phyloP scores from a whole-genome alignment of 2,329 filamentous ascomycete genomes.

The Exophiala spinifera region DNA sequence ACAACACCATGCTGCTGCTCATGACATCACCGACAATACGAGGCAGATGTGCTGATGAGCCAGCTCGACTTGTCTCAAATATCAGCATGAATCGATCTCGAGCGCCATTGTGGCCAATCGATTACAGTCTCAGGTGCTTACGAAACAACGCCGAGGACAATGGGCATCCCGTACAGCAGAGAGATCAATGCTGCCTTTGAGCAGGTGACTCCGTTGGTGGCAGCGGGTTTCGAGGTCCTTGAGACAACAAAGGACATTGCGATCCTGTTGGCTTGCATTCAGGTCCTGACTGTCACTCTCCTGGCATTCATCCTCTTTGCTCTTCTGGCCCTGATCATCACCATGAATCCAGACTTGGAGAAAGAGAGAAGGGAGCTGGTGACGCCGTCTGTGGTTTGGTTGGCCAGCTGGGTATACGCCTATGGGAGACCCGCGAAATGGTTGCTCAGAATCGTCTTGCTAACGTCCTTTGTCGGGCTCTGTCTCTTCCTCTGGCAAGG shows the following conservation, averaged over 20 bases:
- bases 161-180: conserved; percentile 54
- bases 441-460: conserved; percentile 65
- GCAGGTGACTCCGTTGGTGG: conserved; percentile 53
- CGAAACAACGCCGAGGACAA: background rate
- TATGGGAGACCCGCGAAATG: conserved; percentile 57
- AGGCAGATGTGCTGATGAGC: background rate
- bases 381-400: conserved; percentile 41
- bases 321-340: conserved; percentile 42
- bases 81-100: background rate
- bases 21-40: background rate
- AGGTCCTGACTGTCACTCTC: conserved; percentile 45
- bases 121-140: too few relatives aligned
- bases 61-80: background rate
- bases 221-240: conserved; percentile 48
- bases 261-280: conserved; percentile 47
- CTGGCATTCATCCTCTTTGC: conserved; percentile 40
- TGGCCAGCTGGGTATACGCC: conserved; percentile 27
- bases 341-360: conserved; percentile 49
- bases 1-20: background rate
- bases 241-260: conserved; percentile 51
- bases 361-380: conserved; percentile 41
- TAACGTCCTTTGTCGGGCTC: conserved; percentile 29
- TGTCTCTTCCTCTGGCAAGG: conserved; percentile 16
- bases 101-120: background rate
- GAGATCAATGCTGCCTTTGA: conserved; percentile 53